Evolutionary conservation across 257 asterid species (phyloP).

Genomic region (Eucommia ulmoides): DNA sequence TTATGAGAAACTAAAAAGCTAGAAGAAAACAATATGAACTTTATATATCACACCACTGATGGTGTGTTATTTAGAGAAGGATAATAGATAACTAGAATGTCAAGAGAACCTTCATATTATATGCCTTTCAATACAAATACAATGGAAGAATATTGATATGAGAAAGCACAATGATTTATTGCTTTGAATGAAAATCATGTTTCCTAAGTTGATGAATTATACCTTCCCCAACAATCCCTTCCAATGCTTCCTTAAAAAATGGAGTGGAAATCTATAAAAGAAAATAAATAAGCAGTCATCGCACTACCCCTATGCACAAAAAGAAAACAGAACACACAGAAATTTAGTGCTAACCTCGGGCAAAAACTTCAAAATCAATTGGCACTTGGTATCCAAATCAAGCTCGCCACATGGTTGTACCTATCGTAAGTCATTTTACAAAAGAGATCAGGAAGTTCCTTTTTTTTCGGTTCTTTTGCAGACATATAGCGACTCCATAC

Average conservation of each 20-base stretch:
- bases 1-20: too few species aligned
- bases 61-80: background rate
- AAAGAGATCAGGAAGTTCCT: background rate
- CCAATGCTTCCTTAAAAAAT: slow-evolving; percentile 23
- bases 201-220: background rate
- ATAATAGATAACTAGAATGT: background rate
- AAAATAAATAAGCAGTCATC: slow-evolving; percentile 8
- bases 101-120: background rate
- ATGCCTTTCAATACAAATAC: background rate
- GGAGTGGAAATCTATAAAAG: slow-evolving; percentile 32
- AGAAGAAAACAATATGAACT: too few species aligned
- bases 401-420: slow-evolving; percentile 40
- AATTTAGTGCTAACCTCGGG: slow-evolving; percentile 39
- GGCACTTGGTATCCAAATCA: slow-evolving; percentile 41
- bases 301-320: background rate
- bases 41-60: background rate
- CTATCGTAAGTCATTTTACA: slow-evolving; percentile 25
- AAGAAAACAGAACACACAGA: slow-evolving; percentile 9
- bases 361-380: slow-evolving; percentile 41
- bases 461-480: too few species aligned
- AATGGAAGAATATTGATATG: background rate
- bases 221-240: slow-evolving; percentile 30
- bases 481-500: too few species aligned
- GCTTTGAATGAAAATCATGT: background rate
- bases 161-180: background rate